Evolutionary conservation across 2,329 filamentous ascomycete species (phyloP), one percentile per base, ranked within the genome.

Genomic region (Graphilbum ipis-grandicollis): DNA sequence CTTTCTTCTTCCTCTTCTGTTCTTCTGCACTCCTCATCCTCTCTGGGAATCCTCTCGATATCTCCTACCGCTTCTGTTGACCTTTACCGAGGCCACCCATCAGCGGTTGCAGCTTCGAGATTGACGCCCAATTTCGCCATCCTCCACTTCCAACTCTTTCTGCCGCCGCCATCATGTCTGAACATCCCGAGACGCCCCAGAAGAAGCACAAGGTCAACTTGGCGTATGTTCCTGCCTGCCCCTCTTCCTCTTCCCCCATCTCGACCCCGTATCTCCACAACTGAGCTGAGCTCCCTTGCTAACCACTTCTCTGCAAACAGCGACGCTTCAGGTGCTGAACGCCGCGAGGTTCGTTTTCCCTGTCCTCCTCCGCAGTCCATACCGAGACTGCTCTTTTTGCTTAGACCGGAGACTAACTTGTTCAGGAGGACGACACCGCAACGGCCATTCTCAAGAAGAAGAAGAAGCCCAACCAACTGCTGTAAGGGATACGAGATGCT

Each of bases 391-490:
- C 6, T 5, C 14, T 28, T 7, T 12, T n/a, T 28, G 26, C 23
- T 25, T 25, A 13, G 14, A 28, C 26, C 6, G 14, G 14, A 28
- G 15, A 7, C 19, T 17, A 25, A 4, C 19, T 12, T 14, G 9
- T 9, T n/a, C 52, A 92, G 77, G 77, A 84, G 52, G 82, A 94
- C 58, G 90, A 93, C 56, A 84, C 79, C 44, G 75, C 90, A 37
- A 98, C 90, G 33, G 90, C 90, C 48, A 98, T 98, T 51, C 74
- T 98, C 53, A 96, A 94, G 70, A 96, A 96, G 74, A 98, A 98
- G 80, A 98, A 98, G 86, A 98, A 98, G 83, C 86, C 86, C 51
- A 98, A 98, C 65, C 92, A 88, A 55, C 65, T 98, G 58, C 93
- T 98, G 85, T 93, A 69, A 23, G 21, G n/a, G n/a, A n/a, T n/a